Percentiles rank a stretch among this genome's conserved stretches.
These are phyloP conservation scores for Castanea mollissima DNA, from an alignment of 306 rosid genomes.

Conservation along the genomic window DNA sequence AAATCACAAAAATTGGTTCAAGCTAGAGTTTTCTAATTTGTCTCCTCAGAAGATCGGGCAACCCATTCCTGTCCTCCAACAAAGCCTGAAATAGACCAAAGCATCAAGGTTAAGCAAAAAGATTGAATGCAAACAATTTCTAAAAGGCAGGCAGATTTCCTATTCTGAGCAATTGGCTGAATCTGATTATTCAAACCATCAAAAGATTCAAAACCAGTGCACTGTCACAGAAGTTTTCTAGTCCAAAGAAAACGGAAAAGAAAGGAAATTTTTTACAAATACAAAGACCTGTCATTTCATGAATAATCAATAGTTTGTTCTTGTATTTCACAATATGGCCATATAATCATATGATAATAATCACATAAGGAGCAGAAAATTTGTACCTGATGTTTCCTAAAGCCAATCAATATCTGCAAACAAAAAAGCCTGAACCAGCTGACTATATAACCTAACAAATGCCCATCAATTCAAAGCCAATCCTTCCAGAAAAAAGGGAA, in stretches of 20 bases:
- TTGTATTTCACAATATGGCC: slow-evolving; percentile 4
- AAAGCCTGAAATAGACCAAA: slow-evolving; percentile 20
- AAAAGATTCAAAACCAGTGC: background rate
- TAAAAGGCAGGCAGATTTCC: background rate
- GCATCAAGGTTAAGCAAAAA: slow-evolving; percentile 6
- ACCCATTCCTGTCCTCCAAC: slow-evolving; percentile 4
- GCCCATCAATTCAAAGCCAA: slow-evolving; percentile 2
- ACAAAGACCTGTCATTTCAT: slow-evolving; percentile 1
- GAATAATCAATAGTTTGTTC: background rate
- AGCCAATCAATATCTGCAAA: slow-evolving; percentile 11
- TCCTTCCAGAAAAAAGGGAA: background rate
- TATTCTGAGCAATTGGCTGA: slow-evolving; percentile 11
- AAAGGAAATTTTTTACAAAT: slow-evolving; percentile 20
- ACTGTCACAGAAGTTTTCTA: background rate
- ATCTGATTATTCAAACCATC: slow-evolving; percentile 17
- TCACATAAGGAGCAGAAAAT: slow-evolving; percentile 15
- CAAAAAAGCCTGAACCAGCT: slow-evolving; percentile 16
- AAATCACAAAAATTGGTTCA: slow-evolving; percentile 15
- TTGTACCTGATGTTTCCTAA: slow-evolving; percentile 24
- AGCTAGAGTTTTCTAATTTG: slow-evolving; percentile 7
- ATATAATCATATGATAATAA: slow-evolving; percentile 1
- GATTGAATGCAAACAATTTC: slow-evolving; percentile 3
- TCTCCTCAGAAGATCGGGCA: slow-evolving; percentile 6
- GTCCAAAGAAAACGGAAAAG: too few species aligned
- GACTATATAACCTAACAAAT: slow-evolving; percentile 16